These are phyloP conservation scores for Massariosphaeria phaeospora DNA, from an alignment of 495 filamentous ascomycete genomes.

Conservation along the genomic window DNA sequence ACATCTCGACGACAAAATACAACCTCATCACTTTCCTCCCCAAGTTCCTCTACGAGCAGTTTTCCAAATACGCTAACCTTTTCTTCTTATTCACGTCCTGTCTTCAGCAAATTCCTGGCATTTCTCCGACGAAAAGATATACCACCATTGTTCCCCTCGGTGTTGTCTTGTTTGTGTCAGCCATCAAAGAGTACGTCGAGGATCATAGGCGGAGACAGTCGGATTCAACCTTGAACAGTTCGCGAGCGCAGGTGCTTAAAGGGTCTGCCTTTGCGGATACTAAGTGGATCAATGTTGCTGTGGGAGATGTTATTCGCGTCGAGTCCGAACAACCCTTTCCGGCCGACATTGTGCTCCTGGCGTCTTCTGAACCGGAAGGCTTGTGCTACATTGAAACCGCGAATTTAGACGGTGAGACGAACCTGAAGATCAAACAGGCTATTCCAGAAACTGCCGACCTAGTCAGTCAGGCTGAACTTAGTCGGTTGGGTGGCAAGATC, in stretches of 20 bases:
- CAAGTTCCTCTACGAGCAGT: slow-evolving; percentile 98
- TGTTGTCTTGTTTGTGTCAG: slow-evolving; percentile 86
- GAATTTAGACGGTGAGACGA: slow-evolving; percentile 97
- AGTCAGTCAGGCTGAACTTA: slow-evolving; percentile 81
- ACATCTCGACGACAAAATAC: slow-evolving; percentile 97
- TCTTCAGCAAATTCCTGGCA: slow-evolving; percentile 90
- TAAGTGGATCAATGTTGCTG: slow-evolving; percentile 87
- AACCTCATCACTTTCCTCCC: slow-evolving; percentile 91
- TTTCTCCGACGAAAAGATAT: slow-evolving; percentile 90
- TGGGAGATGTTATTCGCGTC: slow-evolving; percentile 91
- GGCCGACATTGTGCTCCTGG: slow-evolving; percentile 85
- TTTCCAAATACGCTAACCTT: slow-evolving; percentile 97
- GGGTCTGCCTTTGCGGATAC: slow-evolving; percentile 81
- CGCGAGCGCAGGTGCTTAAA: slow-evolving; percentile 75
- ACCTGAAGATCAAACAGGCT: slow-evolving; percentile 98
- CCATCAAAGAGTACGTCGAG: slow-evolving; percentile 89
- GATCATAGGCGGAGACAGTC: slow-evolving; percentile 86
- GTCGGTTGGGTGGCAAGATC: slow-evolving; percentile 77
- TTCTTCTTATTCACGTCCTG: slow-evolving; percentile 99
- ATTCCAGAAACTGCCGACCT: slow-evolving; percentile 87
- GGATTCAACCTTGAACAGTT: slow-evolving; percentile 82
- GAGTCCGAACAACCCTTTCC: slow-evolving; percentile 96
- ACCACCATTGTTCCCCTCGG: slow-evolving; percentile 92
- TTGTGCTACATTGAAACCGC: slow-evolving; percentile 99
- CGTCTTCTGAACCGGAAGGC: slow-evolving; percentile 95